Percentiles rank a stretch among this genome's conserved stretches.
These are phyloP conservation scores for Chamaecrista fasciculata DNA, from an alignment of 306 rosid species.

Conservation along the genomic window DNA sequence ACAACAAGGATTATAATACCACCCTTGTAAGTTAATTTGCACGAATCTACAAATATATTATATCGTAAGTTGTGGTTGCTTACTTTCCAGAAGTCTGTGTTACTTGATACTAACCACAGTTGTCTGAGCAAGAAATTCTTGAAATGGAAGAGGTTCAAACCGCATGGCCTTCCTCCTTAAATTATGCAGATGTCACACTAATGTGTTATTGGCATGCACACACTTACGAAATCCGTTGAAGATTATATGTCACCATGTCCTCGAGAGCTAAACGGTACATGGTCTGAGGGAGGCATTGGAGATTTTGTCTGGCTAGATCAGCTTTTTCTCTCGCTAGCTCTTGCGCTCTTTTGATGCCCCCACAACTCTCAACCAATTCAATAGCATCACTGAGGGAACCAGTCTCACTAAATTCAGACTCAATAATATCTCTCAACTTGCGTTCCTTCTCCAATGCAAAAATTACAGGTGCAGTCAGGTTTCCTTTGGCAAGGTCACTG, in stretches of 20 bases:
- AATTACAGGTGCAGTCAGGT: slow-evolving; percentile 87
- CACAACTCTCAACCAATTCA: slow-evolving; percentile 57
- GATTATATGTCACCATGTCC: slow-evolving; percentile 82
- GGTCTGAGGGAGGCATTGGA: slow-evolving; percentile 68
- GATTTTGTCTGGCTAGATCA: slow-evolving; percentile 71
- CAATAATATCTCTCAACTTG: slow-evolving; percentile 76
- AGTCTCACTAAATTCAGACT: slow-evolving; percentile 69
- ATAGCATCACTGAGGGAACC: slow-evolving; percentile 86
- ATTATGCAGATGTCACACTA: slow-evolving; percentile 3
- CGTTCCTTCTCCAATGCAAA: slow-evolving; percentile 75
- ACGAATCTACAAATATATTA: slow-evolving; percentile 30
- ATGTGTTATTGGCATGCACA: slow-evolving; percentile 14
- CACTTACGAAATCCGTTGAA: slow-evolving; percentile 60
- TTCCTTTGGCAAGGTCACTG: slow-evolving; percentile 81
- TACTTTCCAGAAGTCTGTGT: slow-evolving; percentile 27
- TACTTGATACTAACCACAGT: too few species aligned
- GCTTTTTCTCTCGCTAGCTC: slow-evolving; percentile 82
- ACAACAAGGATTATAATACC: slow-evolving; percentile 18
- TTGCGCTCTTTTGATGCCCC: slow-evolving; percentile 77
- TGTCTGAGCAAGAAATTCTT: too few species aligned
- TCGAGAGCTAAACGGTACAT: slow-evolving; percentile 65
- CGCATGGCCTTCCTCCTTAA: slow-evolving; percentile 20
- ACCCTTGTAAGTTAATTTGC: slow-evolving; percentile 5
- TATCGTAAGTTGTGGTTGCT: slow-evolving; percentile 23
- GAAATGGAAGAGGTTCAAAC: slow-evolving; percentile 18